Conservation (phyloP, 257 asterid species). For the Przewalskia tangutica region DNA sequence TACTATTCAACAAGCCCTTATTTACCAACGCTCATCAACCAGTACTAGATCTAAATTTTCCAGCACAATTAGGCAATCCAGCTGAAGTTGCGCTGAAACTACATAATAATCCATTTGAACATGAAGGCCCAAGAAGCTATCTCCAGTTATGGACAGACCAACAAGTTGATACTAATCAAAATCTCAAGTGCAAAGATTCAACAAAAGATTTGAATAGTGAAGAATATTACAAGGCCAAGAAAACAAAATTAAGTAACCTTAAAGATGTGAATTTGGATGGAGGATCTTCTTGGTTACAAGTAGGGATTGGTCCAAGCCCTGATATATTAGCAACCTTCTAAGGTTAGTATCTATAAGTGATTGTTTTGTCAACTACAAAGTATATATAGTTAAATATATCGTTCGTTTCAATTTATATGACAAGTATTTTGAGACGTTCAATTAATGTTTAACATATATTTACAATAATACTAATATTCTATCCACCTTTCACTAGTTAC, state of each 20-base stretch:
- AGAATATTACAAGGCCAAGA: constrained; percentile 29
- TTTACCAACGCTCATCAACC: constrained; percentile 9
- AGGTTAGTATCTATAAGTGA: neutral
- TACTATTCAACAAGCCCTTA: constrained; percentile 33
- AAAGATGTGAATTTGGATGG: constrained; percentile 50
- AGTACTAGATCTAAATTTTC: constrained; percentile 39
- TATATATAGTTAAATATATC: neutral
- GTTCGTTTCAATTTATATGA: neutral
- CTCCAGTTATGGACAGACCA: constrained; percentile 21
- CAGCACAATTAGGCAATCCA: constrained; percentile 9
- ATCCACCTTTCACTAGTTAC: neutral
- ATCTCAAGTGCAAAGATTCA: neutral
- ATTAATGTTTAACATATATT: neutral
- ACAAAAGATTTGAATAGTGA: constrained; percentile 6
- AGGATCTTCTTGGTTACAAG: constrained; percentile 57
- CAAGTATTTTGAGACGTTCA: neutral
- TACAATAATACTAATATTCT: neutral
- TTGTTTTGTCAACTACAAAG: neutral
- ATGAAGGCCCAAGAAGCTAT: constrained; percentile 20
- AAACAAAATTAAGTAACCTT: constrained; percentile 45
- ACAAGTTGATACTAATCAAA: constrained; percentile 5
- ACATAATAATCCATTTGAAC: neutral
- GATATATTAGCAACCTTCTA: neutral
- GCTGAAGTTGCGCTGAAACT: neutral
- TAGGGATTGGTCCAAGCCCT: constrained; percentile 59